Evolutionary conservation across 148 eudicot species (phyloP).

Genomic region (Rhododendron simsii): DNA sequence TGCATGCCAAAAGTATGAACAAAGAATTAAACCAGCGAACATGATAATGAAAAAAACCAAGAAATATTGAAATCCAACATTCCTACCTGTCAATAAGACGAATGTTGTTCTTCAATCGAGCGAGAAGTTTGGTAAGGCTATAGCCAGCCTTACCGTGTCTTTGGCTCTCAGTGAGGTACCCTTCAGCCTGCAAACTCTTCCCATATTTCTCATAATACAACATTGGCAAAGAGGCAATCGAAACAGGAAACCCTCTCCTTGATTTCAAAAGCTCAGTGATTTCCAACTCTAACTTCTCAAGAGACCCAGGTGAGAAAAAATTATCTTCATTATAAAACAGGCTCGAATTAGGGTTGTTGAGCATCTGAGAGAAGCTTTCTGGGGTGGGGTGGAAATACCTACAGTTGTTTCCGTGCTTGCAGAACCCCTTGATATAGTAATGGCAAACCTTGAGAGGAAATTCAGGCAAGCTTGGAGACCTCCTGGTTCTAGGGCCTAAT

Average conservation of each 20-base stretch:
- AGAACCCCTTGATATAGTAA: conserved; percentile 66
- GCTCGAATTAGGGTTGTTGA: conserved; percentile 26
- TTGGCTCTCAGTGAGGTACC: conserved; percentile 61
- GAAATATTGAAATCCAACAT: neutral
- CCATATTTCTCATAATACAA: conserved; percentile 52
- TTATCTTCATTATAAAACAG: conserved; percentile 43
- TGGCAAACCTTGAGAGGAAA: conserved; percentile 65
- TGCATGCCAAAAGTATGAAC: conserved; percentile 9
- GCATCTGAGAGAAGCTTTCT: conserved; percentile 28
- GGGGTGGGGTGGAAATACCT: conserved; percentile 45
- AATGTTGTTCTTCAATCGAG: conserved; percentile 43
- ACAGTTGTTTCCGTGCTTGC: conserved; percentile 76
- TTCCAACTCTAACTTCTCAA: conserved; percentile 41
- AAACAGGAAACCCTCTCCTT: conserved; percentile 40
- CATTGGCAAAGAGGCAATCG: conserved; percentile 59
- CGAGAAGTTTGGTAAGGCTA: conserved; percentile 62
- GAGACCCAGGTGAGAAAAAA: conserved; percentile 24
- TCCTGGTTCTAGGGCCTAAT: conserved; percentile 33
- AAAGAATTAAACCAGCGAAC: neutral
- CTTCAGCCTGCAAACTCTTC: conserved; percentile 52
- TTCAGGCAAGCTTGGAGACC: conserved; percentile 43
- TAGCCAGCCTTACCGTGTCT: conserved; percentile 59
- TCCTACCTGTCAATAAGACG: conserved; percentile 47
- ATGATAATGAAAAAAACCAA: neutral
- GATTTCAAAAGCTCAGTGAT: conserved; percentile 45